A percentile compares a stretch with the other conserved stretches of the same genome.
These are phyloP conservation scores for Plasmodium knowlesi DNA, from an alignment of 169 alveolate genomes.

Conservation along the genomic window DNA sequence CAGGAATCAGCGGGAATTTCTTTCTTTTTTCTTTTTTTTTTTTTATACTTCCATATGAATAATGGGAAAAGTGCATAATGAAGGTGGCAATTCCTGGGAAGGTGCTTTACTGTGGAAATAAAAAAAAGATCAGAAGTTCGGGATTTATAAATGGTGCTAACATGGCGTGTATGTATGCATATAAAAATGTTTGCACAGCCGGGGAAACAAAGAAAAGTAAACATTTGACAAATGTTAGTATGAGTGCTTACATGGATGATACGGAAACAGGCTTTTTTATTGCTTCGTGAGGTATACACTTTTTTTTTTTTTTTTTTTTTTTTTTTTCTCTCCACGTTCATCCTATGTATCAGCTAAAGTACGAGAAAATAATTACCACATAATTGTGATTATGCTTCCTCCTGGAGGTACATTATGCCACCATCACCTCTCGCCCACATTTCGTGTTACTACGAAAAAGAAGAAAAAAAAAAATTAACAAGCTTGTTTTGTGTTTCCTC, in stretches of 20 bases:
- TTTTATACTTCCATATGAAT: background rate
- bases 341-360: background rate
- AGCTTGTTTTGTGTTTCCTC: background rate
- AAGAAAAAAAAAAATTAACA: background rate
- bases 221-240: background rate
- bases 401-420: background rate
- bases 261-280: background rate
- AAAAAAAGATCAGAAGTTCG: background rate
- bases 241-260: background rate
- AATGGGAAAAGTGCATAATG: background rate
- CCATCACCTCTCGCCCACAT: background rate
- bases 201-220: background rate
- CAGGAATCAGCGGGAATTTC: background rate
- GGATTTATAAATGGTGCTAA: background rate
- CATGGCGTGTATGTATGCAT: background rate
- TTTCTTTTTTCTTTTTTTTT: background rate
- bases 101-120: background rate
- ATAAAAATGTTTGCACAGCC: background rate
- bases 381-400: background rate
- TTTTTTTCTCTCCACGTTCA: background rate
- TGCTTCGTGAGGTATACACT: background rate
- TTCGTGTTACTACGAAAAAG: background rate
- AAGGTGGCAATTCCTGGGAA: background rate
- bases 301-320: background rate
- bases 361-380: background rate